These are phyloP conservation scores for Vitis rotundifolia DNA, from an alignment of 164 flowering plant genomes.

Conservation along the genomic window DNA sequence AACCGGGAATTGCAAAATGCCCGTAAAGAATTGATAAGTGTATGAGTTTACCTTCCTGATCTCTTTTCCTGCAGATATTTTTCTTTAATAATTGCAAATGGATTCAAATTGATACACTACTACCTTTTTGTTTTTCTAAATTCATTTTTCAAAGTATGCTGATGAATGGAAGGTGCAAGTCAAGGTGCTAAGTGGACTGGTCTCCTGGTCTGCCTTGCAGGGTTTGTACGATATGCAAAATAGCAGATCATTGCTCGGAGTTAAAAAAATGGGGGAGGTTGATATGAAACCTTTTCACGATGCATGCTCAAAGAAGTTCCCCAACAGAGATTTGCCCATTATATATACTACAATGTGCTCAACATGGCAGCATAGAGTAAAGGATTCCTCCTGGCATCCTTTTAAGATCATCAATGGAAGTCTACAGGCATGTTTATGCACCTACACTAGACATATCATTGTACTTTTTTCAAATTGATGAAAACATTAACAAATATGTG, in stretches of 20 bases:
- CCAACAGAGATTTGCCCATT: not conserved
- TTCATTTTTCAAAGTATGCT: too few relatives aligned
- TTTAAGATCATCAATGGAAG: slow-evolving; percentile 1
- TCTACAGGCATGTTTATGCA: not conserved
- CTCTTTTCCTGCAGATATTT: not conserved
- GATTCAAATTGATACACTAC: too few relatives aligned
- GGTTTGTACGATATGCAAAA: slow-evolving; percentile 12
- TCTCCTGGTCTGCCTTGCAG: not conserved
- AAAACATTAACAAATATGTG: too few relatives aligned
- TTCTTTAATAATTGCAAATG: not conserved
- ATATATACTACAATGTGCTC: slow-evolving; percentile 10
- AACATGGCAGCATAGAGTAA: not conserved
- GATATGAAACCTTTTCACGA: slow-evolving; percentile 6
- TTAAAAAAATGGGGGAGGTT: slow-evolving; percentile 19
- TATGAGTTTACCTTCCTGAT: not conserved
- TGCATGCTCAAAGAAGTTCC: not conserved
- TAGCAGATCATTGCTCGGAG: slow-evolving; percentile 1
- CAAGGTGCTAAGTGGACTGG: too few relatives aligned
- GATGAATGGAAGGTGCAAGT: too few relatives aligned
- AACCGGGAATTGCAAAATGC: slow-evolving; percentile 27
- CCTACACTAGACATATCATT: too few relatives aligned
- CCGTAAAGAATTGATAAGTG: slow-evolving; percentile 25
- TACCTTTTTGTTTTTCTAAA: too few relatives aligned
- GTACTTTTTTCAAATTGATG: too few relatives aligned
- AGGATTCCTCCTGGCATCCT: slow-evolving; percentile 9